Percentiles rank a stretch among this genome's conserved stretches.
Conservation (phyloP, 495 filamentous ascomycete genomes). For the Penicillium daleae region DNA sequence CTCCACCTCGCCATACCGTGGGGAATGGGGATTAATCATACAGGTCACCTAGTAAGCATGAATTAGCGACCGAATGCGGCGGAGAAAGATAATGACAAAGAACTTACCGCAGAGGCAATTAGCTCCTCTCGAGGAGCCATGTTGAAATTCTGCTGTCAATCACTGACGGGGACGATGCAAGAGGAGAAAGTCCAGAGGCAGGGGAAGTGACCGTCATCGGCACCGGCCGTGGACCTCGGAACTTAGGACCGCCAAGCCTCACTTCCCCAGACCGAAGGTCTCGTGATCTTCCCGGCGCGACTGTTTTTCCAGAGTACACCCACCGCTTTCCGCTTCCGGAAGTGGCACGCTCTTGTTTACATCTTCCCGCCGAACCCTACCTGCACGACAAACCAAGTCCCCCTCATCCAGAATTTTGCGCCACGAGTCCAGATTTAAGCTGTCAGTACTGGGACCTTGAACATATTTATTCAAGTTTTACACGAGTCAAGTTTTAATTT, state of each 20-base stretch:
- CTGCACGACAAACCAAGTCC: constrained; percentile 26
- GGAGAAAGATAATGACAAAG: background rate
- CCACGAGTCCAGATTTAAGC: constrained; percentile 16
- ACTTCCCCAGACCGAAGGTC: constrained; percentile 45
- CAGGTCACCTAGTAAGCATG: constrained; percentile 43
- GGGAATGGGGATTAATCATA: constrained; percentile 25
- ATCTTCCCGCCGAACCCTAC: constrained; percentile 23
- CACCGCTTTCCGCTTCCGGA: constrained; percentile 41
- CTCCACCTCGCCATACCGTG: constrained; percentile 14
- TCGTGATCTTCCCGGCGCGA: constrained; percentile 37
- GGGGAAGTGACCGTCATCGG: constrained; percentile 31
- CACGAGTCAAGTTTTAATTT: background rate
- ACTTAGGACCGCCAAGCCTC: constrained; percentile 34
- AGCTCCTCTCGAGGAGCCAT: constrained; percentile 83
- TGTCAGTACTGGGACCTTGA: constrained; percentile 11
- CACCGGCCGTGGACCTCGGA: constrained; percentile 48
- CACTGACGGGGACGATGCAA: constrained; percentile 19
- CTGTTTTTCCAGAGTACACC: constrained; percentile 18
- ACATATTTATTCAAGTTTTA: background rate
- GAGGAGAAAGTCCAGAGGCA: constrained; percentile 19
- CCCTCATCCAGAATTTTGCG: constrained; percentile 20
- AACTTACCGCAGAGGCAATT: constrained; percentile 76
- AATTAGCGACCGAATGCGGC: constrained; percentile 19
- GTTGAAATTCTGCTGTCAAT: constrained; percentile 31
- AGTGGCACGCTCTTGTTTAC: constrained; percentile 38